Evolutionary conservation across 176 grass and related monocot genomes (phyloP), one percentile per base, ranked within the genome.

Genomic region (Zea mays): DNA sequence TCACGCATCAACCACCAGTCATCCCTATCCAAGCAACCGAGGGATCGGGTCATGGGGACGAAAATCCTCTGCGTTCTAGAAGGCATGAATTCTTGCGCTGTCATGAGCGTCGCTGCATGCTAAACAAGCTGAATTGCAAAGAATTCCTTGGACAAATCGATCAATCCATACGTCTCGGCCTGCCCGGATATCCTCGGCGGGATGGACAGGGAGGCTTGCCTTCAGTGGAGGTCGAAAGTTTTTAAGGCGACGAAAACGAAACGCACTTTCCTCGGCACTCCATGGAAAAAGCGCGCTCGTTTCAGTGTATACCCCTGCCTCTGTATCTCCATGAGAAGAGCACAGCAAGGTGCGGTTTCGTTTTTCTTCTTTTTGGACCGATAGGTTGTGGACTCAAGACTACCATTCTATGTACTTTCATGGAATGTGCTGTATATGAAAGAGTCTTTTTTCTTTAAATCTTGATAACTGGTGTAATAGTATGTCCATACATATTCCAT

Each of bases 1-100:
- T 85, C 83, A 43, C 5, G 13, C 80, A 65, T 65, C 83, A 79
- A 47, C 76, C 0, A 48, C 60, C 49, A 39, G 44, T 33, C 45
- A 34, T 72, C 67, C 61, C 64, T 51, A 45, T 38, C 17, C 45
- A 74, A 20, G n/a, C 62, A 77, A 10, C 35, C 27, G 19, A 10
- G 20, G 13, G 35, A 66, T 2, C 6, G 27, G 27, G 27, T 27
- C 27, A 27, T 27, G 27, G 57, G 42, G 9, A 47, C 9, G 43
- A 43, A 56, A 69, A 17, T 76, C 48, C 20, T 34, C 5, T 38
- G 7, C 83, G 14, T 61, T 76, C 44, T 16, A 41, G 20, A 58
- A 44, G 11, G 15, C 10, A 15, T 12, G 49, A 11, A 19, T 35
- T 60, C 16, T 8, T 11, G 20, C 20, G 20, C 57, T 11, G 57